Evolutionary conservation across 192 early-diverging fungal species (phyloP).

Genomic region (Mortierella alpina): DNA sequence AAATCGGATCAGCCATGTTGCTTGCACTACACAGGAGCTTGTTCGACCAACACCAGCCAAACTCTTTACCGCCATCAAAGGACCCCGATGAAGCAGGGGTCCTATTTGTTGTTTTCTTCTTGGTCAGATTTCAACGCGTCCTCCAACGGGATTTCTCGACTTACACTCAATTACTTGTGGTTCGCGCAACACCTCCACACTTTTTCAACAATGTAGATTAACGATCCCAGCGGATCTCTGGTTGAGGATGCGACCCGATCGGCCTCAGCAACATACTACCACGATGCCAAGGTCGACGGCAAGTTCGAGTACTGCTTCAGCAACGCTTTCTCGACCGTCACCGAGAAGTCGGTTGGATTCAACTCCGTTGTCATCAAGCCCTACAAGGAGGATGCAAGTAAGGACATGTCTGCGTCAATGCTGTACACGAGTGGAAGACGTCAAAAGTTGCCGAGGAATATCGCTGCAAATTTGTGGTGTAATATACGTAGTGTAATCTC

Average conservation of each 20-base stretch:
- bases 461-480: too few species aligned
- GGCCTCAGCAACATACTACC: slow-evolving; percentile 54
- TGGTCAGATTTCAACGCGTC: too few species aligned
- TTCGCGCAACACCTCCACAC: not conserved
- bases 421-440: too few species aligned
- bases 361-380: slow-evolving; percentile 62
- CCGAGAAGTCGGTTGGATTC: slow-evolving; percentile 71
- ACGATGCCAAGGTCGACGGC: slow-evolving; percentile 63
- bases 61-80: not conserved
- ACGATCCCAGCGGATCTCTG: slow-evolving; percentile 53
- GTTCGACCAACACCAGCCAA: not conserved
- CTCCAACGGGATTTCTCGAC: not conserved
- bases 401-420: slow-evolving; percentile 12
- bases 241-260: slow-evolving; percentile 48
- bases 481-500: not conserved
- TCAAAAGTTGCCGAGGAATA: too few species aligned
- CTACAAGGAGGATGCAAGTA: slow-evolving; percentile 53
- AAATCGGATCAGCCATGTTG: slow-evolving; percentile 4
- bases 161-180: not conserved
- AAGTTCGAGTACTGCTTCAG: slow-evolving; percentile 82
- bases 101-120: too few species aligned
- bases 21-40: not conserved
- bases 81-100: too few species aligned
- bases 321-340: slow-evolving; percentile 72
- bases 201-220: slow-evolving; percentile 44